phyloP scores from a whole-genome alignment of 371 early-diverging fungal genomes.

The Rhizopus arrhizus region DNA sequence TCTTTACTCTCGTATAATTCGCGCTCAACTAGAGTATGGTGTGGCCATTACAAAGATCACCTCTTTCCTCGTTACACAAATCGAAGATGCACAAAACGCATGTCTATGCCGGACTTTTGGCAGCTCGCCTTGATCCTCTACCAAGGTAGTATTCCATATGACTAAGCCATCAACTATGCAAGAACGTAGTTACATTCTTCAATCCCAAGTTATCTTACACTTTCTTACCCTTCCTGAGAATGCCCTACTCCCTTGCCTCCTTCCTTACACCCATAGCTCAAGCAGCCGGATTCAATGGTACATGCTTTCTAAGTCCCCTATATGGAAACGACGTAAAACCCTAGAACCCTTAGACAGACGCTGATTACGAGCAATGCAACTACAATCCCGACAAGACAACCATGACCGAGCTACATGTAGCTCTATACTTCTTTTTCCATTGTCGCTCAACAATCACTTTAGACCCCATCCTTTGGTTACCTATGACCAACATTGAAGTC shows the following conservation, averaged over 20 bases:
- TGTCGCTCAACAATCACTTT: background rate
- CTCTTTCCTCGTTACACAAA: background rate
- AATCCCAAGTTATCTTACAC: background rate
- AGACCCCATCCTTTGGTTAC: conserved; percentile 6
- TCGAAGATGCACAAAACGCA: conserved; percentile 9
- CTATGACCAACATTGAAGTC: conserved; percentile 4
- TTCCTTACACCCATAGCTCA: background rate
- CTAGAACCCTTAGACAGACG: background rate
- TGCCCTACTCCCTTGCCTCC: background rate
- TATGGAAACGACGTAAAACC: background rate
- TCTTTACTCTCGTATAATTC: conserved; percentile 14
- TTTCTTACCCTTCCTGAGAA: background rate
- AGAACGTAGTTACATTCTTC: background rate
- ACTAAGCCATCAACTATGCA: conserved; percentile 5
- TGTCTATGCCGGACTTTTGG: conserved; percentile 14
- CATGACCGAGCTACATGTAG: too few relatives aligned
- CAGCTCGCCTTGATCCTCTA: conserved; percentile 1
- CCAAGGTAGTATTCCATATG: conserved; percentile 9
- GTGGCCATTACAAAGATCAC: conserved; percentile 4
- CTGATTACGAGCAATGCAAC: background rate
- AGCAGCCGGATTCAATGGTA: background rate
- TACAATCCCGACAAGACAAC: background rate
- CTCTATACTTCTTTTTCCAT: background rate
- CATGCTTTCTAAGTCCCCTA: too few relatives aligned
- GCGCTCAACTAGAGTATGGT: background rate